Percentiles rank a stretch among this genome's conserved stretches.
These are phyloP conservation scores for Didymella glomerata DNA, from an alignment of 2,329 filamentous ascomycete genomes.

Conservation along the genomic window DNA sequence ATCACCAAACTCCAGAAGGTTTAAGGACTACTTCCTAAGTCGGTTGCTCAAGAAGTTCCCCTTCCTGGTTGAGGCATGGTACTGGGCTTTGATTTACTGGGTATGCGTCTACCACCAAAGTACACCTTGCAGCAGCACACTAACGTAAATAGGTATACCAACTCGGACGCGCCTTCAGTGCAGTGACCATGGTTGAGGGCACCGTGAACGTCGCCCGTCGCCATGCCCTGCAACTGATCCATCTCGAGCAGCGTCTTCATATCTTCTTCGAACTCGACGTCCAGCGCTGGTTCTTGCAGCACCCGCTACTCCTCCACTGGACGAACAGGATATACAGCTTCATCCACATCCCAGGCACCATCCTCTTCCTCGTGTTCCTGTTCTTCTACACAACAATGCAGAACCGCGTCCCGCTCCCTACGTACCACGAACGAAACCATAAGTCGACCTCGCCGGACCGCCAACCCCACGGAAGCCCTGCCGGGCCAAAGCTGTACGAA, in stretches of 20 bases:
- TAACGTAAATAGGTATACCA: slow-evolving; percentile 69
- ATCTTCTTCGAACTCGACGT: slow-evolving; percentile 72
- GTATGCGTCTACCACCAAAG: slow-evolving; percentile 55
- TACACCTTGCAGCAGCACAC: background rate
- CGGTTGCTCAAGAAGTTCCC: slow-evolving; percentile 72
- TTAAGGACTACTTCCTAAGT: slow-evolving; percentile 68
- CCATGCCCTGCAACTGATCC: slow-evolving; percentile 73
- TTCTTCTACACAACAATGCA: slow-evolving; percentile 75
- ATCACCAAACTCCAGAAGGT: slow-evolving; percentile 69
- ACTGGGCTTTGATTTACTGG: slow-evolving; percentile 81
- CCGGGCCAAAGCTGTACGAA: slow-evolving; percentile 63
- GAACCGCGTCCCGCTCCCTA: slow-evolving; percentile 57
- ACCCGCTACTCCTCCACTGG: slow-evolving; percentile 68
- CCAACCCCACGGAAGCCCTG: slow-evolving; percentile 46
- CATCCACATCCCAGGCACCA: slow-evolving; percentile 80
- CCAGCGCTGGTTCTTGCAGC: slow-evolving; percentile 65
- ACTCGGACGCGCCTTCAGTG: slow-evolving; percentile 75
- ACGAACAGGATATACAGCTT: slow-evolving; percentile 79
- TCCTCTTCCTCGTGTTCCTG: slow-evolving; percentile 71
- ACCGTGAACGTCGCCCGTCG: slow-evolving; percentile 73
- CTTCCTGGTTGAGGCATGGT: slow-evolving; percentile 78
- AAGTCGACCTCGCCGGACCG: slow-evolving; percentile 26
- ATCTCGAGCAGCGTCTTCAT: slow-evolving; percentile 69
- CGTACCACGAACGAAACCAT: slow-evolving; percentile 50
- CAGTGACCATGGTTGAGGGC: slow-evolving; percentile 71